A percentile compares a stretch with the other conserved stretches of the same genome.
Evolutionary conservation across 352 stramenopile genomes (phyloP).

Genomic region (Globisporangium radiosum): DNA sequence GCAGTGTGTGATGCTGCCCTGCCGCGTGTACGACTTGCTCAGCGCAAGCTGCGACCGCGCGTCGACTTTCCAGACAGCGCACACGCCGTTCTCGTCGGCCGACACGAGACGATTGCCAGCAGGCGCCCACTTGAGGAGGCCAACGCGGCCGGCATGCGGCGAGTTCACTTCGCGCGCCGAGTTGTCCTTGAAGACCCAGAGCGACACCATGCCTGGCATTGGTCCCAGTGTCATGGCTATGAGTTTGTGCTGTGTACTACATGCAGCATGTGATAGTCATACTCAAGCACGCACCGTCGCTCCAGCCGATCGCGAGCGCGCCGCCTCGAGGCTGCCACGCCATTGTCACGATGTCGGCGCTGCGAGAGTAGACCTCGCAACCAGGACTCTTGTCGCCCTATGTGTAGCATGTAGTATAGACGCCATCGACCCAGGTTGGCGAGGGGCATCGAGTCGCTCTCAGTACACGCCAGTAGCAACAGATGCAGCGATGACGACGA

Average conservation of each 20-base stretch:
- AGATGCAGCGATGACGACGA: no score
- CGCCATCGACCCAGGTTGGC: no score
- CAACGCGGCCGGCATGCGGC: constrained; percentile 70
- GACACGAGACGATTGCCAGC: constrained; percentile 85
- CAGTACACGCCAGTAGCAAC: background rate
- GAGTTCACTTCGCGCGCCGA: constrained; percentile 72
- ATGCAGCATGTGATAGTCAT: background rate
- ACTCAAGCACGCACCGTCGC: constrained; percentile 37
- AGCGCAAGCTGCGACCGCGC: constrained; percentile 66
- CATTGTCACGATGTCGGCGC: constrained; percentile 71
- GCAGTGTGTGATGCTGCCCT: constrained; percentile 83
- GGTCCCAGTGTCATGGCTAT: no score
- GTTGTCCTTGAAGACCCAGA: constrained; percentile 79
- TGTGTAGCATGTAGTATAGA: no score
- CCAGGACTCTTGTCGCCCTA: constrained; percentile 68
- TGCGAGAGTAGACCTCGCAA: constrained; percentile 46
- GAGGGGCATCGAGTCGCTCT: no score
- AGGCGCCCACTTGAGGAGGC: constrained; percentile 83
- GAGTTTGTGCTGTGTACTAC: no score
- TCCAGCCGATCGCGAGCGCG: constrained; percentile 80
- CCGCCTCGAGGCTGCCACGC: constrained; percentile 81
- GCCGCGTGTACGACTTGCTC: constrained; percentile 78
- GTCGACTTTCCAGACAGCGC: constrained; percentile 86
- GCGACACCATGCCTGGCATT: constrained; percentile 59
- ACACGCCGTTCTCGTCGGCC: constrained; percentile 79